These are phyloP conservation scores for Taphrina betulina DNA, from an alignment of 1,139 yeast genomes.

Conservation along the genomic window DNA sequence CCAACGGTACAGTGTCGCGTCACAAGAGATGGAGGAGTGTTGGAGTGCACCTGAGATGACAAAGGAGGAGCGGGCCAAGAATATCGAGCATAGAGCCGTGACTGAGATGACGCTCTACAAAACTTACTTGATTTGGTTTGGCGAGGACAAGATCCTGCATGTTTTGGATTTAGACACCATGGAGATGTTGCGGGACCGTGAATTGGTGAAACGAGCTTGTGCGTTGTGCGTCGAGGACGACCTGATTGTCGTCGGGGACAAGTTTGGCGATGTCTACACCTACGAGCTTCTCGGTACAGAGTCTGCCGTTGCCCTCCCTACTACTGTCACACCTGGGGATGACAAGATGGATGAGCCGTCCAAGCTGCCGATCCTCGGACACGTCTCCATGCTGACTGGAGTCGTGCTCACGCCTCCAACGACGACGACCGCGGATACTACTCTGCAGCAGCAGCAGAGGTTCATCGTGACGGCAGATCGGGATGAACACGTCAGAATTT, in stretches of 20 bases:
- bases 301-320: background rate
- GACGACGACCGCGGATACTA: constrained; percentile 45
- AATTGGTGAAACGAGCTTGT: constrained; percentile 80
- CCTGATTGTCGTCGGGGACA: constrained; percentile 77
- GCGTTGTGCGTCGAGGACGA: constrained; percentile 56
- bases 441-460: constrained; percentile 41
- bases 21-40: background rate
- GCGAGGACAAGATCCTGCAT: constrained; percentile 32
- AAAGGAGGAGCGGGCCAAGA: constrained; percentile 15
- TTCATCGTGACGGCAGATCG: constrained; percentile 81
- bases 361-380: constrained; percentile 80
- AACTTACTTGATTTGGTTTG: constrained; percentile 13
- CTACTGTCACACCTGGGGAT: too few relatives aligned
- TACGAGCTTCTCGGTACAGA: constrained; percentile 42
- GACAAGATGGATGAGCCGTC: constrained; percentile 35
- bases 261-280: constrained; percentile 90
- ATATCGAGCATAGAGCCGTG: constrained; percentile 14
- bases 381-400: constrained; percentile 92
- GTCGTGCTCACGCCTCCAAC: constrained; percentile 52
- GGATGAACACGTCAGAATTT: constrained; percentile 92
- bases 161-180: constrained; percentile 14
- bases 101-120: constrained; percentile 7
- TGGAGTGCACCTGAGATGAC: constrained; percentile 15
- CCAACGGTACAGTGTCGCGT: background rate
- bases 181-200: constrained; percentile 46